Evolutionary conservation across 1,284 basidiomycete species (phyloP), one percentile per base, ranked within the genome.

Genomic region (Ceratobasidium sp.): DNA sequence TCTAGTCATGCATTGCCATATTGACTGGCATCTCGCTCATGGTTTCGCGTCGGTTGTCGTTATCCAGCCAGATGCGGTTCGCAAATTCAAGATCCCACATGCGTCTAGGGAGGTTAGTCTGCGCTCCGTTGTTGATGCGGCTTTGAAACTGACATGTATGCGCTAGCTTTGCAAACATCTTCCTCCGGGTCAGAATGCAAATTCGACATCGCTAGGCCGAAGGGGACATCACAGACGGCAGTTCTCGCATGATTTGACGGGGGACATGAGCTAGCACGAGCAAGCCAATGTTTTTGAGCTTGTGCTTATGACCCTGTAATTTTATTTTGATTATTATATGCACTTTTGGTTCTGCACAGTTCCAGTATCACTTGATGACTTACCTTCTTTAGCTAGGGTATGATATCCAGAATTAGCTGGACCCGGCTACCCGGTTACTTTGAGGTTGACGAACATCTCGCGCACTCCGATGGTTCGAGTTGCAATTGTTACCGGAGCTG

Each of bases 401-500:
- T 33, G 33, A 33, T 33, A 33, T 33, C 33, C 33, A 33, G 33
- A 33, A 2, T 33, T 4, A 33, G 33, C 33, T 33, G 33, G 33
- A 33, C 4, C 33, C 33, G 15, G 58, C 58, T 33, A 26, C 39
- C 26, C 23, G 6, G 15, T 61, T 28, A 12, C n/a, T 23, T n/a
- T 23, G 55, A 58, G 26, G 3, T 23, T 2, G 26, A 23, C 20
- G 55, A 58, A 13, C 10, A 58, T 23, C 20, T 6, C n/a, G 10
- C 2, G 4, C 40, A 15, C 15, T 18, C 53, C 26, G 4, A 75
- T 75, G 71, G 28, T 44, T 12, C 44, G 76, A 69, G 80, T 78
- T 18, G 87, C 86, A 10, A 85, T 87, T 81, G 82, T 87, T 63
- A 88, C 87, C 0, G 86, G 87, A 40, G 85, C 84, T 12, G 85